Conservation (phyloP, 495 filamentous ascomycete genomes). For the Tricharina praecox region DNA sequence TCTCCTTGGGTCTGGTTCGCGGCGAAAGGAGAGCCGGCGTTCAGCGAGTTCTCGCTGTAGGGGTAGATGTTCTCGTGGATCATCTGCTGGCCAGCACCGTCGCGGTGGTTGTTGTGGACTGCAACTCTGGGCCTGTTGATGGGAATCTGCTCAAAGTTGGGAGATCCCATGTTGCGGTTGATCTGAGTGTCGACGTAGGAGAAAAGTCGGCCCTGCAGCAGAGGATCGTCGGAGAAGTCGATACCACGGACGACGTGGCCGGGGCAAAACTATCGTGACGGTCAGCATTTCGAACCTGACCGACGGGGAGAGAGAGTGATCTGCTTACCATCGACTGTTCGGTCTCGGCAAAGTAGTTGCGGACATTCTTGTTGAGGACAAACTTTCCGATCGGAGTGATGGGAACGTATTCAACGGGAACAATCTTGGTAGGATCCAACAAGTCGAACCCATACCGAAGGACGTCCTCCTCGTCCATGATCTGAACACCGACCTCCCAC, state of each 20-base stretch:
- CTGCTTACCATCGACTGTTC: slow-evolving; percentile 49
- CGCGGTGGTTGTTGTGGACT: slow-evolving; percentile 63
- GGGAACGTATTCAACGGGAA: slow-evolving; percentile 55
- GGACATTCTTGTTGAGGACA: slow-evolving; percentile 51
- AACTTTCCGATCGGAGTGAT: slow-evolving; percentile 49
- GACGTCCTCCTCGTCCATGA: slow-evolving; percentile 51
- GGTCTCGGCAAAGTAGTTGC: slow-evolving; percentile 65
- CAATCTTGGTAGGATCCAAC: slow-evolving; percentile 59
- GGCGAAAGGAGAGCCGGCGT: slow-evolving; percentile 46
- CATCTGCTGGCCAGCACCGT: slow-evolving; percentile 38
- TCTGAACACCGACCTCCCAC: slow-evolving; percentile 64
- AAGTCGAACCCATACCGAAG: slow-evolving; percentile 54
- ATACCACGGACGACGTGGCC: slow-evolving; percentile 51
- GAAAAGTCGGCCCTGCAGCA: slow-evolving; percentile 58
- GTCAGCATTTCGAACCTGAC: no score
- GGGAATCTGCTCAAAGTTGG: slow-evolving; percentile 62
- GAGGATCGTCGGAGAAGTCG: slow-evolving; percentile 56
- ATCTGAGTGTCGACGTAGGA: slow-evolving; percentile 64
- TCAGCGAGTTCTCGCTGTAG: slow-evolving; percentile 52
- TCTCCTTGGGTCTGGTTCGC: slow-evolving; percentile 52
- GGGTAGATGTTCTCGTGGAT: slow-evolving; percentile 38
- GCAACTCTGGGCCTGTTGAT: slow-evolving; percentile 49
- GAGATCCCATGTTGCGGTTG: slow-evolving; percentile 47
- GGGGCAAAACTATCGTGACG: slow-evolving; percentile 38
- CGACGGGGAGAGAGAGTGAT: not conserved